These are phyloP conservation scores for Rhododendron molle DNA, from an alignment of 148 eudicot genomes.

Conservation along the genomic window DNA sequence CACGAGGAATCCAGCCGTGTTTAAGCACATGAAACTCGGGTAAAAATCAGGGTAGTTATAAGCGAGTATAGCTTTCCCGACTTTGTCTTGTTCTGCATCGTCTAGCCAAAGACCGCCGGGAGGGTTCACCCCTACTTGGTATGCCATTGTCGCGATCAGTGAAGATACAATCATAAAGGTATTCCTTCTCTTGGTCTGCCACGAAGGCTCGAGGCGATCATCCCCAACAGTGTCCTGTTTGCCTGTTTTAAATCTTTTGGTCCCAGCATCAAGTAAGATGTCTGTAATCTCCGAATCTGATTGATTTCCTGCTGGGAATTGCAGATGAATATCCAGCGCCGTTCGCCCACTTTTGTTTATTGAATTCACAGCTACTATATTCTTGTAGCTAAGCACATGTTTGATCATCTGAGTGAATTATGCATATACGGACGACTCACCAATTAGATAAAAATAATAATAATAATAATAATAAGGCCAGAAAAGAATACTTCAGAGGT, in stretches of 20 bases:
- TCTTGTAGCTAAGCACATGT: too few relatives aligned
- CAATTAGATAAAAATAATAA: too few relatives aligned
- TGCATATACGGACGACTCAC: too few relatives aligned
- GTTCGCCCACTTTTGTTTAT: not conserved
- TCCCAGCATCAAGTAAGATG: not conserved
- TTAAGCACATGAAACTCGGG: not conserved
- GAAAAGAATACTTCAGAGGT: too few relatives aligned
- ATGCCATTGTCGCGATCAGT: not conserved
- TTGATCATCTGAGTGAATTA: too few relatives aligned
- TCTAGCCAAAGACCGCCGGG: not conserved
- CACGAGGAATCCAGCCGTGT: not conserved
- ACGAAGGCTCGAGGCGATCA: not conserved
- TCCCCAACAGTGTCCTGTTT: not conserved
- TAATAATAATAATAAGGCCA: too few relatives aligned
- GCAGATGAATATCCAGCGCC: not conserved
- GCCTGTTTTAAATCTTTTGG: not conserved
- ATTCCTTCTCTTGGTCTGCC: not conserved
- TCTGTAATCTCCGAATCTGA: not conserved
- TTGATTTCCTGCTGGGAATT: not conserved
- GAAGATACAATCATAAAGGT: not conserved
- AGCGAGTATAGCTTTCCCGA: not conserved
- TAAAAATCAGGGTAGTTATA: not conserved
- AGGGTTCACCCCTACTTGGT: not conserved
- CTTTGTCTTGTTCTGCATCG: not conserved
- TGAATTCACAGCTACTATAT: too few relatives aligned